Percentiles rank a stretch among this genome's conserved stretches.
phyloP scores from a whole-genome alignment of 805 yeast genomes.

The Candida loeiensis region DNA sequence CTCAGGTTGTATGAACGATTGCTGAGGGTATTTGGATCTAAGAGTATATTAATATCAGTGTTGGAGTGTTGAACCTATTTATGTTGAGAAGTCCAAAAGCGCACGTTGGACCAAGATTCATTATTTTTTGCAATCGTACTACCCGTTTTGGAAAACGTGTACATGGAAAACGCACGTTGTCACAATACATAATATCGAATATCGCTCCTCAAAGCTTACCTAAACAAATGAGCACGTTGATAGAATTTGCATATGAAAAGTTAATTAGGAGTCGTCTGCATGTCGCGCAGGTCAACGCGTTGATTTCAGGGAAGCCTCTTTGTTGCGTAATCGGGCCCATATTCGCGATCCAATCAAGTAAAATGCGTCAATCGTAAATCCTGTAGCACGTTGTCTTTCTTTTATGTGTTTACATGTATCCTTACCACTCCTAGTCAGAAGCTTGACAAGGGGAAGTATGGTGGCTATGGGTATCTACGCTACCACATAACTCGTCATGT shows the following conservation, averaged over 20 bases:
- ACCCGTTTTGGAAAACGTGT: conserved; percentile 5
- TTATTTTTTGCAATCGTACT: conserved; percentile 5
- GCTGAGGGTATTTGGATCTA: too few relatives aligned
- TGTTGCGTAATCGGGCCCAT: too few relatives aligned
- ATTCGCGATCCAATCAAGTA: too few relatives aligned
- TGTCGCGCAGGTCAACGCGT: conserved; percentile 1
- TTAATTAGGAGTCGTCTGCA: background rate
- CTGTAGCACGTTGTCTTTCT: too few relatives aligned
- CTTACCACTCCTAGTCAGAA: too few relatives aligned
- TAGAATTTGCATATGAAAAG: conserved; percentile 4
- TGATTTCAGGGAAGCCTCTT: background rate
- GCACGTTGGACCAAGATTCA: conserved; percentile 3
- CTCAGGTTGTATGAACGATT: too few relatives aligned
- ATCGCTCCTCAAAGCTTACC: background rate
- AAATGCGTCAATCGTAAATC: too few relatives aligned
- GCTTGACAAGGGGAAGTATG: too few relatives aligned
- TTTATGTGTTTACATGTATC: too few relatives aligned
- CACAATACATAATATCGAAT: background rate
- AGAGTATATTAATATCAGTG: background rate
- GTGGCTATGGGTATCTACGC: too few relatives aligned
- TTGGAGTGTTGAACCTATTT: background rate
- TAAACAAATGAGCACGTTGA: conserved; percentile 3
- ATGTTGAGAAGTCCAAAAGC: background rate
- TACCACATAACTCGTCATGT: too few relatives aligned
- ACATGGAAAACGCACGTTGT: conserved; percentile 4